phyloP scores from a whole-genome alignment of 306 rosid genomes.

The Pyrus betulifolia region DNA sequence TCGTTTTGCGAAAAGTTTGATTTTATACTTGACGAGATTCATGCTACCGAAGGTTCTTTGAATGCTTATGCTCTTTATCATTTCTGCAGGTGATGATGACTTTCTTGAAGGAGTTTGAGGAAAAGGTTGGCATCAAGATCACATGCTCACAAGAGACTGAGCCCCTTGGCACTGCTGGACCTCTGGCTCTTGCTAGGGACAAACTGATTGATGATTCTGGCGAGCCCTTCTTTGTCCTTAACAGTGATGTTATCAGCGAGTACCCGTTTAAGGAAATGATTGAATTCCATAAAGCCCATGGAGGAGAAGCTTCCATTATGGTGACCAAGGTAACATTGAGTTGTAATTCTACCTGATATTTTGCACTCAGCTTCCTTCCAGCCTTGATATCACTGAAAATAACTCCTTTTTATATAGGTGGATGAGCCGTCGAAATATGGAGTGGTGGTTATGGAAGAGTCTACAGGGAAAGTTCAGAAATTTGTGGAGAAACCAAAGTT shows the following conservation, averaged over 20 bases:
- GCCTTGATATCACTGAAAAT: slow-evolving; percentile 3
- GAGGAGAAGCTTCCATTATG: slow-evolving; percentile 99
- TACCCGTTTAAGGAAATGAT: slow-evolving; percentile 92
- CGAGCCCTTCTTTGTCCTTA: slow-evolving; percentile 94
- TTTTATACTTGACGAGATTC: slow-evolving; percentile 9
- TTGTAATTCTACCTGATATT: not conserved
- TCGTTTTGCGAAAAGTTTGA: not conserved
- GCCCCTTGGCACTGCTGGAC: slow-evolving; percentile 97
- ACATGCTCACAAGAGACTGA: slow-evolving; percentile 99
- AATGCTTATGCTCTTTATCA: slow-evolving; percentile 7
- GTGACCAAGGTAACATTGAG: slow-evolving; percentile 75
- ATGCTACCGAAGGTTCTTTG: slow-evolving; percentile 12
- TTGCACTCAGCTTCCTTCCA: not conserved
- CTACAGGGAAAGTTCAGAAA: slow-evolving; percentile 82
- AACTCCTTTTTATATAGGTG: slow-evolving; percentile 49
- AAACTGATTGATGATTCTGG: slow-evolving; percentile 77
- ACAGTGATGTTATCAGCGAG: slow-evolving; percentile 97
- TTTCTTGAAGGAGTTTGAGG: slow-evolving; percentile 86
- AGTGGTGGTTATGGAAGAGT: slow-evolving; percentile 86
- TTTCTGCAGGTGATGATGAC: slow-evolving; percentile 83
- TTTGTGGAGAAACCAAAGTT: slow-evolving; percentile 96
- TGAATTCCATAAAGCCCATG: slow-evolving; percentile 80
- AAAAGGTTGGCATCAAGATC: slow-evolving; percentile 87
- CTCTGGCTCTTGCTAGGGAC: slow-evolving; percentile 98
- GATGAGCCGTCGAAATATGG: slow-evolving; percentile 99